Evolutionary conservation across 768 basidiomycete genomes (phyloP).

Genomic region (Tylopilus balloui): DNA sequence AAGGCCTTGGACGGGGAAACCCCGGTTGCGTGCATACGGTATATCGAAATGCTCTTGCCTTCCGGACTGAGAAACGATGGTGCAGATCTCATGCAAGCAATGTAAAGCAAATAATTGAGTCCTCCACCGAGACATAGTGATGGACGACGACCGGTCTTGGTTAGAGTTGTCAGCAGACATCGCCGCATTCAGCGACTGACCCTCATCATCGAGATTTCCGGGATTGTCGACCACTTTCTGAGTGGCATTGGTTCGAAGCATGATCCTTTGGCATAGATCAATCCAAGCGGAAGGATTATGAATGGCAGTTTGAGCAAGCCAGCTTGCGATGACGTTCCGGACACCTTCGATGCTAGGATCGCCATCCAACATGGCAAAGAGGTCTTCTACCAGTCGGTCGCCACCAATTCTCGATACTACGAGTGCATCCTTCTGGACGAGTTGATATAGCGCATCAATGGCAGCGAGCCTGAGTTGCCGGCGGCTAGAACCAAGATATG

Average conservation of each 20-base stretch:
- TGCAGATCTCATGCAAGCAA: slow-evolving; percentile 87
- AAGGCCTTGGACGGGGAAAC: slow-evolving; percentile 55
- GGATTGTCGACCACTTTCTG: slow-evolving; percentile 69
- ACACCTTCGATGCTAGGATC: slow-evolving; percentile 93
- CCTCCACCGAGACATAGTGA: slow-evolving; percentile 82
- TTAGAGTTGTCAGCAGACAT: slow-evolving; percentile 31
- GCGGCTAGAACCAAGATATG: slow-evolving; percentile 74
- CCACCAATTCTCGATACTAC: slow-evolving; percentile 91
- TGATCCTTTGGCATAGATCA: slow-evolving; percentile 93
- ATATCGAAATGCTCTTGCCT: slow-evolving; percentile 83
- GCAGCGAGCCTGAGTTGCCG: slow-evolving; percentile 89
- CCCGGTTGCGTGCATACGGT: slow-evolving; percentile 57
- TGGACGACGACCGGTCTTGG: slow-evolving; percentile 32
- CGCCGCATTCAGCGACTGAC: slow-evolving; percentile 77
- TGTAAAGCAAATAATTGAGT: slow-evolving; percentile 93
- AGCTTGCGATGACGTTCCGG: slow-evolving; percentile 85
- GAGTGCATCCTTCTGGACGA: slow-evolving; percentile 92
- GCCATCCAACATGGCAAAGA: slow-evolving; percentile 94
- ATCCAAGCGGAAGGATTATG: slow-evolving; percentile 98
- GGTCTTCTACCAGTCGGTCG: slow-evolving; percentile 87
- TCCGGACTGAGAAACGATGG: slow-evolving; percentile 65
- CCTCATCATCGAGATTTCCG: slow-evolving; percentile 78
- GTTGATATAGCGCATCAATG: slow-evolving; percentile 94
- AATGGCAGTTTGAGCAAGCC: slow-evolving; percentile 92
- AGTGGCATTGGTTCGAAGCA: slow-evolving; percentile 87